Base-by-base conservation (phyloP, 1,284 basidiomycete genomes). In the Lignosus rhinocerotis region DNA sequence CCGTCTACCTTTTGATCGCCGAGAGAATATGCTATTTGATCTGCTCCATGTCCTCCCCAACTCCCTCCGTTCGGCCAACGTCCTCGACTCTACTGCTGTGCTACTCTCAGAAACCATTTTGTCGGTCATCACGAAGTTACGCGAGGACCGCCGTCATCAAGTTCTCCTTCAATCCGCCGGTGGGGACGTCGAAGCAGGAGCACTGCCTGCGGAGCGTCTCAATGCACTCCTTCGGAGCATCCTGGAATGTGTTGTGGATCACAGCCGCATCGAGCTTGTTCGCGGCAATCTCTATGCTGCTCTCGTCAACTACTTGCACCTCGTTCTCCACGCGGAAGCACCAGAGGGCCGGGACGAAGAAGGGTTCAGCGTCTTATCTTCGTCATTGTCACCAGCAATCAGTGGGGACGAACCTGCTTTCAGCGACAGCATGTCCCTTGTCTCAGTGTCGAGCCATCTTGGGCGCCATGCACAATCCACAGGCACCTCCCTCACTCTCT, bases 281-380 rank as follows among this genome's bases (percentile, higher is more conserved):
- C 87, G 96, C n/a, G 96, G 96, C 11, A 98, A 98, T 71, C 78
- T 98, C n/a, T 98, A 97, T 72, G 92, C 94, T 7, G 82, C 92
- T 2, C 78, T 98, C 55, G 86, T 94, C 73, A 96, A 96, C 72
- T 96, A 93, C 72, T 77, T 97, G 39, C 90, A 95, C 67, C 82
- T 96, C 36, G 70, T 82, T 43, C 76, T 86, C 16, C 72, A 72
- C n/a, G 58, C 71, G n/a, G 70, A 74, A 14, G 70, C 70, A 11
- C 51, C 56, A 0, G 55, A 56, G 19, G 57, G 63, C n/a, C 36
- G 51, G 2, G 39, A 54, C 1, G 66, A 67, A 6, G 63, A 59
- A 10, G 42, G 47, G 2, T 51, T 53, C 10, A 45, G 59, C 17
- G 46, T 30, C 19, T 52, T 67, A 31, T 66, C 73, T 0, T 57